Evolutionary conservation across 2,329 filamentous ascomycete species (phyloP).

Genomic region (Didymella segeticola): DNA sequence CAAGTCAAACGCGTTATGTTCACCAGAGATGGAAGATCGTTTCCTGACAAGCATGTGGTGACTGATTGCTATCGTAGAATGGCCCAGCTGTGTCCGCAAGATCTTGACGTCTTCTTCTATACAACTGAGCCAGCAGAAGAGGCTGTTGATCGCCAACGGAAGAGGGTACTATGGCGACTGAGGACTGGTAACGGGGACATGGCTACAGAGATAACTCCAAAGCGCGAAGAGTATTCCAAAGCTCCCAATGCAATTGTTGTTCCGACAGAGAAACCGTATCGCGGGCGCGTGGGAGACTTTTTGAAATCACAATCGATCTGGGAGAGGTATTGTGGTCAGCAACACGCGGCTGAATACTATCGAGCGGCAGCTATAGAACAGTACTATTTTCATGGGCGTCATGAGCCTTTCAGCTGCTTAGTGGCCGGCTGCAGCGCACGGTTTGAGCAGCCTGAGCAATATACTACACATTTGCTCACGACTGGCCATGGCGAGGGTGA

Average conservation of each 20-base stretch:
- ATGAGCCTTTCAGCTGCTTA: conserved; percentile 3
- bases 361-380: not conserved
- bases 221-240: conserved; percentile 1
- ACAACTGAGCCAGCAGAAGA: not conserved
- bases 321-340: not conserved
- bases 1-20: conserved; percentile 10
- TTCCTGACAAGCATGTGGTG: not conserved
- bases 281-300: conserved; percentile 8
- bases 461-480: not conserved
- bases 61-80: not conserved
- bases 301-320: not conserved
- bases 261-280: conserved; percentile 10
- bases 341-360: not conserved
- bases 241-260: conserved; percentile 8
- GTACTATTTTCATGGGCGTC: not conserved
- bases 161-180: conserved; percentile 14
- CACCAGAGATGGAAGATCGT: not conserved
- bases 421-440: conserved; percentile 1
- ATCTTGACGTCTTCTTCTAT: conserved; percentile 11
- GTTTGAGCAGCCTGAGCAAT: not conserved
- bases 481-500: not conserved
- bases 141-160: not conserved
- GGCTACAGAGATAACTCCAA: conserved; percentile 2
- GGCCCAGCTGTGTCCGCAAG: conserved; percentile 8
- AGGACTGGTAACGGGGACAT: not conserved